Percentiles rank a stretch among this genome's conserved stretches.
These are phyloP conservation scores for Boletus rubescentipes DNA, from an alignment of 768 basidiomycete species.

Conservation along the genomic window DNA sequence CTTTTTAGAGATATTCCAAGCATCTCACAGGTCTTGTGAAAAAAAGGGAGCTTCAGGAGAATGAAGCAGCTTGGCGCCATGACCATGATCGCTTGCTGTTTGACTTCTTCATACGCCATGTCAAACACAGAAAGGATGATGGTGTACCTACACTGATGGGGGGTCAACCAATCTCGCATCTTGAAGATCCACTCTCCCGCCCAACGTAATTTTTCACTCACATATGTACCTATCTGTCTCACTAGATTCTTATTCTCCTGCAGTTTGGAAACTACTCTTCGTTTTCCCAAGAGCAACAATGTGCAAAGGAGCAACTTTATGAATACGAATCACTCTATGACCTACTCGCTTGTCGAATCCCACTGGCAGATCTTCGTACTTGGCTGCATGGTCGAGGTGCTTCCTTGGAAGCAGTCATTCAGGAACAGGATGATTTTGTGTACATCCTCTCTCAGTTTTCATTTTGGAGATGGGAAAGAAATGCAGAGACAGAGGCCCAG, in stretches of 20 bases:
- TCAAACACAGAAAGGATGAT: background rate
- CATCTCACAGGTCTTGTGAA: conserved; percentile 7
- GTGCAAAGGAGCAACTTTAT: background rate
- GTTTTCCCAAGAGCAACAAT: background rate
- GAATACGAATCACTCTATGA: too few species aligned
- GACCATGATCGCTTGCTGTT: conserved; percentile 11
- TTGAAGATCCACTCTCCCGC: conserved; percentile 1
- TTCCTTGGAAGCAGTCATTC: too few species aligned
- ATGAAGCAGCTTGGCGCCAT: conserved; percentile 4
- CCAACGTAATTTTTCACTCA: conserved; percentile 1
- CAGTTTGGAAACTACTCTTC: conserved; percentile 2
- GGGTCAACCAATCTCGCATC: background rate
- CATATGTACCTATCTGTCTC: background rate
- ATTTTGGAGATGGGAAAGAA: background rate
- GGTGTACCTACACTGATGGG: too few species aligned
- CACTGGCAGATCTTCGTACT: too few species aligned
- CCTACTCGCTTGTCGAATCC: too few species aligned
- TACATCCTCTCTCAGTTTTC: too few species aligned
- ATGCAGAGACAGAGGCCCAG: background rate
- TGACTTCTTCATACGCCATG: conserved; percentile 8
- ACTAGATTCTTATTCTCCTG: background rate
- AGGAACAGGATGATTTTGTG: too few species aligned
- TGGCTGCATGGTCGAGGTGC: too few species aligned
- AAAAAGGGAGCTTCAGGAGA: background rate
- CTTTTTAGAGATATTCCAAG: conserved; percentile 11